Base-by-base conservation (phyloP, 225 moss, liverwort and hornwort genomes). In the Antitrichia curtipendula region DNA sequence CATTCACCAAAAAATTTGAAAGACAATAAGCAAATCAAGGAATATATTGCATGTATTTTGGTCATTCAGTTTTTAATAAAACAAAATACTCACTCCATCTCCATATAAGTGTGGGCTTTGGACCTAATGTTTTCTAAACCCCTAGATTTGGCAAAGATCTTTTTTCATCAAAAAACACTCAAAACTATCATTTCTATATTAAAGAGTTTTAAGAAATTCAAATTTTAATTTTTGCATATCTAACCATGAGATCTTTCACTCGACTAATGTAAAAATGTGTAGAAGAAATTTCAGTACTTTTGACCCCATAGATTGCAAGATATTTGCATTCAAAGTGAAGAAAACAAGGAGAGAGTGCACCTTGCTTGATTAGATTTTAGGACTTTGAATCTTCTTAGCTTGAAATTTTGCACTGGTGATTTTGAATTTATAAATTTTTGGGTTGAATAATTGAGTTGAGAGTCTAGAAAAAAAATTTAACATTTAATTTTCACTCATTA, bases 111-210 rank as follows among this genome's bases (percentile, higher is more conserved):
- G 0, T 70, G 3, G 7, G 13, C 41, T 41, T 70, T 70, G 20
- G 9, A 43, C 2, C 9, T 70, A 25, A 41, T 70, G 8, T 15
- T 70, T 70, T n/a, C 31, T 34, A 13, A 2, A 13, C 2, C 13
- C 2, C 13, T 13, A 40, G 1, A 8, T 0, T 21, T 1, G 1
- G 2, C 2, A 6, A 12, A 66, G 21, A 12, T 10, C 10, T 36
- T 38, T n/a, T n/a, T 65, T 6, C n/a, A 21, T 65, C 5, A 65
- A n/a, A 65, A n/a, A 65, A 2, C 16, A 15, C 4, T 21, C 11
- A 20, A 65, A 65, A n/a, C 0, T 65, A 5, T 3, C 11, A 21
- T 65, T 65, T 11, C 10, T 64, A 9, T 3, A 9, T 2, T 29
- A 63, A 63, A 63, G 8, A 63, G n/a, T n/a, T 28, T 4, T 16